phyloP scores from a whole-genome alignment of 768 basidiomycete species.

The Mrakia blollopis region DNA sequence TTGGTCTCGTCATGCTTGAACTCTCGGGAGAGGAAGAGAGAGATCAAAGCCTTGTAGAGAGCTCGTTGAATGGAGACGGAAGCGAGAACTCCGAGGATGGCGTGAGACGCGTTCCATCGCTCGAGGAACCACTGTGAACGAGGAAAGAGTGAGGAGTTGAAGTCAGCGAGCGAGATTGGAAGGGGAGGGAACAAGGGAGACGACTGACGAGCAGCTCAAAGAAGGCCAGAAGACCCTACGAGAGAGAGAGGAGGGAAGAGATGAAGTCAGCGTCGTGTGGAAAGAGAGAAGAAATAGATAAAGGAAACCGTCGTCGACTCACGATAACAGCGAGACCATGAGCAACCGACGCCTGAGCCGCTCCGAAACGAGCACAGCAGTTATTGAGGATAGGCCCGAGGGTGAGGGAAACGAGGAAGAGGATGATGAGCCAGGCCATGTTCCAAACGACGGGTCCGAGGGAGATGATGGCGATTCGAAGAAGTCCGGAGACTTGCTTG shows the following conservation, averaged over 20 bases:
- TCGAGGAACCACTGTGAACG: constrained; percentile 80
- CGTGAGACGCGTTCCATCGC: constrained; percentile 83
- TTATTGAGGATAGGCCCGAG: constrained; percentile 70
- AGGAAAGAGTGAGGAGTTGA: constrained; percentile 28
- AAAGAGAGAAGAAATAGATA: too few relatives aligned
- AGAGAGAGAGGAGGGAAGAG: too few relatives aligned
- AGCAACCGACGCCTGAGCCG: constrained; percentile 83
- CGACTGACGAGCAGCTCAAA: constrained; percentile 85
- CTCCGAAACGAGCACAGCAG: constrained; percentile 81
- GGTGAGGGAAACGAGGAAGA: constrained; percentile 88
- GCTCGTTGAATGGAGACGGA: constrained; percentile 83
- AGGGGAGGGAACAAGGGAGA: neutral
- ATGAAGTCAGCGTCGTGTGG: too few relatives aligned
- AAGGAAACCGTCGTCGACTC: too few relatives aligned
- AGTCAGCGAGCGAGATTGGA: neutral
- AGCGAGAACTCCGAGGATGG: constrained; percentile 85
- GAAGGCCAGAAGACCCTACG: constrained; percentile 79
- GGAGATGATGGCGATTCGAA: constrained; percentile 88
- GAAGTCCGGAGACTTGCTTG: constrained; percentile 68
- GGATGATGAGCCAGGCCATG: constrained; percentile 72
- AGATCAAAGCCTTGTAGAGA: constrained; percentile 86
- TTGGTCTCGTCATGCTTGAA: constrained; percentile 99
- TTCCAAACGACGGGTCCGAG: constrained; percentile 96
- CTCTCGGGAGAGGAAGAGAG: constrained; percentile 90
- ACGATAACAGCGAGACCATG: constrained; percentile 72